Conservation (phyloP, 1,139 yeast genomes). For the Blastobotrys capitulatus region DNA sequence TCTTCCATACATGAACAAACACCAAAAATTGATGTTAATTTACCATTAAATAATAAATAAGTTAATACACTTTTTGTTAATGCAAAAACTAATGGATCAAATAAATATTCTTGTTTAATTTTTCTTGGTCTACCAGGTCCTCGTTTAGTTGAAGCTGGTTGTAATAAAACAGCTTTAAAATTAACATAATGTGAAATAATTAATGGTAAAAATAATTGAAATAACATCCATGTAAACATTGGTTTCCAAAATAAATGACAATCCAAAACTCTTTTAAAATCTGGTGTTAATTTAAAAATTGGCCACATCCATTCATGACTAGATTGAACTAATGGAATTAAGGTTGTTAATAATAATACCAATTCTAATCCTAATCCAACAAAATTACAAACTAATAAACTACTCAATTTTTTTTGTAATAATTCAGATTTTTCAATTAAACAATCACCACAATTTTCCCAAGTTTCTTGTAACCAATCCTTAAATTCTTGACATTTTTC, state of each 20-base stretch:
- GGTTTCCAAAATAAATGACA: slow-evolving; percentile 29
- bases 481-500: slow-evolving; percentile 3
- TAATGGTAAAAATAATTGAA: slow-evolving; percentile 39
- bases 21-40: slow-evolving; percentile 8
- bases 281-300: slow-evolving; percentile 13
- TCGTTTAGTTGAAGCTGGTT: background rate
- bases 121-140: slow-evolving; percentile 5
- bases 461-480: slow-evolving; percentile 1
- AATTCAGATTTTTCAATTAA: slow-evolving; percentile 15
- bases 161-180: slow-evolving; percentile 21
- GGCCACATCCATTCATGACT: slow-evolving; percentile 12
- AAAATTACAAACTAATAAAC: slow-evolving; percentile 16
- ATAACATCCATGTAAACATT: slow-evolving; percentile 30
- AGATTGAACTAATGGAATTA: slow-evolving; percentile 11
- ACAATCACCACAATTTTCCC: slow-evolving; percentile 10
- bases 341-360: slow-evolving; percentile 13
- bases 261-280: slow-evolving; percentile 11
- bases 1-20: slow-evolving; percentile 14
- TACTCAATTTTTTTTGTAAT: slow-evolving; percentile 18
- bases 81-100: slow-evolving; percentile 57
- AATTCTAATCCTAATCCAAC: slow-evolving; percentile 19
- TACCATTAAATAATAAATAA: slow-evolving; percentile 36
- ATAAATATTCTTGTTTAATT: slow-evolving; percentile 16
- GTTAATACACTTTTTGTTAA: slow-evolving; percentile 45
- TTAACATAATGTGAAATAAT: slow-evolving; percentile 29